Evolutionary conservation across 257 asterid genomes (phyloP), one percentile per base, ranked within the genome.

Genomic region (Nicotiana undulata): DNA sequence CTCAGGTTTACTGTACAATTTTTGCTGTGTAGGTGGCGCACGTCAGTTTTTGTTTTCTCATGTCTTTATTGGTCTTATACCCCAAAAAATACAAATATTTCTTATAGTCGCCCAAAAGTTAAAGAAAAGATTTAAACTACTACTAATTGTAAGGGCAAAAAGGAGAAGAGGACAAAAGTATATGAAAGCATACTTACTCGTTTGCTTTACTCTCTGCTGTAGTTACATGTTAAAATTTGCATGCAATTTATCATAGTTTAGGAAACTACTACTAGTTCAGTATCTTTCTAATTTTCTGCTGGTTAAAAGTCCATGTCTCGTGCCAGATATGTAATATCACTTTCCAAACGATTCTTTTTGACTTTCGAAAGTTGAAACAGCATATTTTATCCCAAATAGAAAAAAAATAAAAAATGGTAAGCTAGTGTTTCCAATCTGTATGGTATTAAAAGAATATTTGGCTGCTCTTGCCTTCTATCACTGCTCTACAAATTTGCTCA

Each of bases 21-120:
- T 74, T 49, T 49, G 61, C 40, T 49, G 26, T 74, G 40, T 49
- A 49, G 79, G 79, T 49, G 44, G 61, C 61, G 60, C 44, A 49
- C 79, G 79, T 26, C 79, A 74, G 79, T 74, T 49, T 49, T 72
- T 72, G 59, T 72, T 72, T 72, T 44, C 40, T 72, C 77, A 26
- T 49, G 79, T 74, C 44, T 51, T 4, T 46, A 24, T 74, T 74
- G 79, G 63, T 49, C 40, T 46, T 72, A 24, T 72, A 72, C 60
- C 8, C 11, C 12, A 40, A 40, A 72, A n/a, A 6, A 13, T 24
- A 49, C 26, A 49, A 74, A 46, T 24, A 12, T 46, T 49, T 8
- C 37, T 72, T 60, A 12, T 46, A 44, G 40, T 72, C 15, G 16
- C 60, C 60, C 37, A 72, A 20, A 46, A 72, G 40, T 24, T 72